These are phyloP conservation scores for Sarocladium oryzae DNA, from an alignment of 2,329 filamentous ascomycete species.

Conservation along the genomic window DNA sequence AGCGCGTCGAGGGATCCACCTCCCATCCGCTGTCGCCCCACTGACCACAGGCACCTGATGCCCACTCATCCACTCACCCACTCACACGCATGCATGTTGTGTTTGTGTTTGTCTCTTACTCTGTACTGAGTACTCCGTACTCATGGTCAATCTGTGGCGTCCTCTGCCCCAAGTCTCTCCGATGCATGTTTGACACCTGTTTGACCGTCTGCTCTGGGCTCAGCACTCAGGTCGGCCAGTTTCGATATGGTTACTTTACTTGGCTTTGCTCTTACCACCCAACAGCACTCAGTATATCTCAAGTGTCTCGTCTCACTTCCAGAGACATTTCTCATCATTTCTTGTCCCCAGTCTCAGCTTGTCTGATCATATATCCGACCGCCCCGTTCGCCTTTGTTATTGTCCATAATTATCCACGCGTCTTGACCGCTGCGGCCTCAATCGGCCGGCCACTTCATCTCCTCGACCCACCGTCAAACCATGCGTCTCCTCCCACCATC, in stretches of 20 bases:
- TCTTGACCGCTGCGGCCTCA: constrained; percentile 21
- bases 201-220: not conserved
- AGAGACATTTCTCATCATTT: not conserved
- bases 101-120: not conserved
- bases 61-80: too few species aligned
- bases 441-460: constrained; percentile 7
- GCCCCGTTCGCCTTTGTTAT: constrained; percentile 1
- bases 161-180: constrained; percentile 2
- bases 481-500: constrained; percentile 2
- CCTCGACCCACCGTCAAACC: constrained; percentile 31
- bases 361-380: too few species aligned
- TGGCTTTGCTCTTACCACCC: not conserved
- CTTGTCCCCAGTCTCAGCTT: not conserved
- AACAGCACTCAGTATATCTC: not conserved
- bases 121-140: not conserved
- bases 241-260: too few species aligned
- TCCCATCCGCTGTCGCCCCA: constrained; percentile 1
- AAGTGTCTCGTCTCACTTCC: not conserved
- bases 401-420: constrained; percentile 8
- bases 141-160: not conserved
- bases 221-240: too few species aligned
- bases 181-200: constrained; percentile 8
- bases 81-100: not conserved
- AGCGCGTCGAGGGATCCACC: constrained; percentile 6
- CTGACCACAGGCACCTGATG: not conserved